These are phyloP conservation scores for Leishmania aethiopica DNA, from an alignment of 208 protist genomes.

Conservation along the genomic window DNA sequence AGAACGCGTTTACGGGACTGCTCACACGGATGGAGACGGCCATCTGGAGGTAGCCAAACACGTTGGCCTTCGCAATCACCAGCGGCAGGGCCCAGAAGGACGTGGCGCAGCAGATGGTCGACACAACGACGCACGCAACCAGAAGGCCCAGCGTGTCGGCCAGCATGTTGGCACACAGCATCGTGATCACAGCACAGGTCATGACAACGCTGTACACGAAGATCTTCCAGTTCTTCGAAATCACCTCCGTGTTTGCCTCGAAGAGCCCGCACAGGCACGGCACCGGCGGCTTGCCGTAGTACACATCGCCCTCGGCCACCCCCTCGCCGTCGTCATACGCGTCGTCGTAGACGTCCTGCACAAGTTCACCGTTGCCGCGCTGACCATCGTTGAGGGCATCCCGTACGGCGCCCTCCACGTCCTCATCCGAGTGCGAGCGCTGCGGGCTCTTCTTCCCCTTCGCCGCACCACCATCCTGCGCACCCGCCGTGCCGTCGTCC, in stretches of 20 bases:
- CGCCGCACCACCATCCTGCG: not conserved
- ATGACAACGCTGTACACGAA: constrained; percentile 56
- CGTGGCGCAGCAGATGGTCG: constrained; percentile 38
- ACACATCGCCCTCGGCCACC: constrained; percentile 8
- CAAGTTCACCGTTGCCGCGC: constrained; percentile 18
- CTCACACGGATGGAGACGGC: constrained; percentile 41
- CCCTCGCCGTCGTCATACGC: not conserved
- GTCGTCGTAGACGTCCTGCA: constrained; percentile 16
- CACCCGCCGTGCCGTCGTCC: not conserved
- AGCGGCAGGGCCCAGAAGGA: constrained; percentile 65
- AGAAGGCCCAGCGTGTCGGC: constrained; percentile 39
- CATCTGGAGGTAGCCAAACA: constrained; percentile 55
- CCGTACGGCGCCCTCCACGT: constrained; percentile 4
- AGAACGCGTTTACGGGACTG: constrained; percentile 53
- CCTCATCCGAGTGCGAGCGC: constrained; percentile 8
- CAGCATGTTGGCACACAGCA: constrained; percentile 45
- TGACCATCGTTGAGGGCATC: constrained; percentile 1
- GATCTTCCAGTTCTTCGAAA: constrained; percentile 20
- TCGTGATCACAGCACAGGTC: constrained; percentile 45
- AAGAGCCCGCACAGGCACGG: constrained; percentile 42
- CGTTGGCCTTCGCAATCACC: constrained; percentile 63
- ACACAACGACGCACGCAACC: constrained; percentile 37
- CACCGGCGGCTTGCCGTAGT: constrained; percentile 25
- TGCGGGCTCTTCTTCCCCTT: constrained; percentile 14
- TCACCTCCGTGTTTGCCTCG: constrained; percentile 65